Conservation (phyloP, 352 stramenopile genomes). For the Phytophthora pseudosyringae region DNA sequence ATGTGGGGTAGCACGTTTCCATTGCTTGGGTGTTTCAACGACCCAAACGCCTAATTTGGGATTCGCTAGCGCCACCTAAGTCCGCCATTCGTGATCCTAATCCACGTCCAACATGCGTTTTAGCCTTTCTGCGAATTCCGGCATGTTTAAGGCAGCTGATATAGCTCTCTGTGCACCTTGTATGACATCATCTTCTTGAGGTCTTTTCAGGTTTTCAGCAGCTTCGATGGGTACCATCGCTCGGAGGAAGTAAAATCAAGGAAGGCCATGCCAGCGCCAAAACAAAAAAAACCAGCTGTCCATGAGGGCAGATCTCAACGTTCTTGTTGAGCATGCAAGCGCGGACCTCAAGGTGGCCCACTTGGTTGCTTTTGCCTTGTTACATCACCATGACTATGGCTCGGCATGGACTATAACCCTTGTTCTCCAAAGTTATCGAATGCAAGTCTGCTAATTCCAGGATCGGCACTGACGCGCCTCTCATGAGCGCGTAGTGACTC, state of each 20-base stretch:
- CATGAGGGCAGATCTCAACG: not conserved
- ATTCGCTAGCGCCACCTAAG: constrained; percentile 10
- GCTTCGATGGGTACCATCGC: not conserved
- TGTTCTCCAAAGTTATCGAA: not conserved
- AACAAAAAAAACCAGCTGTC: not conserved
- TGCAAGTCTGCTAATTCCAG: not conserved
- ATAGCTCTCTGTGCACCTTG: not conserved
- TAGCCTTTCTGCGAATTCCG: not conserved
- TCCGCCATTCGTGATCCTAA: not conserved
- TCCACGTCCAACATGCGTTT: not conserved
- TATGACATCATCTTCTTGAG: not conserved
- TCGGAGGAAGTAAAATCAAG: not conserved
- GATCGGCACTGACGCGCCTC: not conserved
- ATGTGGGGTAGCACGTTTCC: constrained; percentile 16
- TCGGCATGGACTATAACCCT: not conserved
- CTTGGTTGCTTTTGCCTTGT: constrained; percentile 4
- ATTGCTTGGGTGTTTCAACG: constrained; percentile 15
- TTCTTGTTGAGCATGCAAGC: not conserved
- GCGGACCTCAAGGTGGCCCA: not conserved
- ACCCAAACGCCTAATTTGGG: constrained; percentile 10
- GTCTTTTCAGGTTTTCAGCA: not conserved
- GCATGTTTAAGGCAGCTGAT: not conserved
- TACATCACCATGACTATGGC: not conserved
- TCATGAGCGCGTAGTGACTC: not conserved
- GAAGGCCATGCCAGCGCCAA: not conserved